These are phyloP conservation scores for Russula sp. DNA, from an alignment of 768 basidiomycete species.

Conservation along the genomic window DNA sequence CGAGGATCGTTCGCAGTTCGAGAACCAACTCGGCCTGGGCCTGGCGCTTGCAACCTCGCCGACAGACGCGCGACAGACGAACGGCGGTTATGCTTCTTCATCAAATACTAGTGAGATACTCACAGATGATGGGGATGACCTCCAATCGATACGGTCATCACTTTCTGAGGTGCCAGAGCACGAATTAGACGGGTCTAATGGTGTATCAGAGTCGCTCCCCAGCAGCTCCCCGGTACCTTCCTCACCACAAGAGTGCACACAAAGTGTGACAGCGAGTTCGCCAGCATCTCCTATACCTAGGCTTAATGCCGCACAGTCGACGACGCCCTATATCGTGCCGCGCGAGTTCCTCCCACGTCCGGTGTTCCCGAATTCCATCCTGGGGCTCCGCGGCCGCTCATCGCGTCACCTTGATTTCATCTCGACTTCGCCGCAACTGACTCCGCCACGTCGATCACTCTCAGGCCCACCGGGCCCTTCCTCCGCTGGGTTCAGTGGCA, in stretches of 20 bases:
- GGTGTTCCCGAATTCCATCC: neutral
- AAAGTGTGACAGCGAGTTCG: neutral
- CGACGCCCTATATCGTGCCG: neutral
- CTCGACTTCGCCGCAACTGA: conserved; percentile 26
- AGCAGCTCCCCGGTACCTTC: conserved; percentile 8
- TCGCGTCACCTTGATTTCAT: conserved; percentile 19
- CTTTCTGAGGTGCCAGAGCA: conserved; percentile 13
- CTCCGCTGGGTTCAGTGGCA: conserved; percentile 12
- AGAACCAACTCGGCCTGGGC: conserved; percentile 56
- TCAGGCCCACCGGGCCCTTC: conserved; percentile 27
- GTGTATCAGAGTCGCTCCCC: conserved; percentile 11
- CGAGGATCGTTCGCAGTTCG: conserved; percentile 58
- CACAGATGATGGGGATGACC: conserved; percentile 71
- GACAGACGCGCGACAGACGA: conserved; percentile 49
- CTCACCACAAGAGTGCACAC: conserved; percentile 2
- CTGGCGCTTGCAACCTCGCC: conserved; percentile 64
- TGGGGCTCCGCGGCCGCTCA: conserved; percentile 3
- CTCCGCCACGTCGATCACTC: conserved; percentile 29
- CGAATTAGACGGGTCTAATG: neutral
- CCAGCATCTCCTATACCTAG: neutral
- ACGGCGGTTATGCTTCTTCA: conserved; percentile 40
- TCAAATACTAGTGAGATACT: conserved; percentile 58
- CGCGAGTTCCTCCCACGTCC: neutral
- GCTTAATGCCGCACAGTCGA: neutral
- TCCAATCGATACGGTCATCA: conserved; percentile 55